Evolutionary conservation across 1,139 yeast genomes (phyloP).

Genomic region (Geotrichum aggregatum): DNA sequence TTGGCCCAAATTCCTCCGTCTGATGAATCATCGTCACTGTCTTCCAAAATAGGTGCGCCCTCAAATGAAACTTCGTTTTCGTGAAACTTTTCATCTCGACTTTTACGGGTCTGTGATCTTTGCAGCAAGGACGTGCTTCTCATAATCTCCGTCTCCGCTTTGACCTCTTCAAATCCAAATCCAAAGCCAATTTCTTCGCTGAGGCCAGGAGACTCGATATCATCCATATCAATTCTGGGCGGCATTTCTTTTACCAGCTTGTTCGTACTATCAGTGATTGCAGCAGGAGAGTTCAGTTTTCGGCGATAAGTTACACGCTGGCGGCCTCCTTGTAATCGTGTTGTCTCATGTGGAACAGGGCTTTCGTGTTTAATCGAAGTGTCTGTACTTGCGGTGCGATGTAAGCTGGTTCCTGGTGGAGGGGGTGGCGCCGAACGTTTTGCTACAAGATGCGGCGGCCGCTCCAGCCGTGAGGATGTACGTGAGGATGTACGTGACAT

Average conservation of each 20-base stretch:
- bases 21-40: constrained; percentile 42
- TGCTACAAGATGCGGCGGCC: constrained; percentile 47
- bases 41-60: constrained; percentile 57
- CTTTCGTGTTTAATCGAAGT: too few relatives aligned
- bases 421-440: constrained; percentile 65
- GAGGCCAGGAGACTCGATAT: constrained; percentile 19
- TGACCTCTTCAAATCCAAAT: background rate
- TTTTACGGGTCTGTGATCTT: constrained; percentile 15
- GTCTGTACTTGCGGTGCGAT: background rate
- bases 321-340: background rate
- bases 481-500: background rate
- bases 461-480: background rate
- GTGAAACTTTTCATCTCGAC: constrained; percentile 25
- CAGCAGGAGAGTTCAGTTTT: background rate
- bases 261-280: background rate
- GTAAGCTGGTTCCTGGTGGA: background rate
- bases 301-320: background rate
- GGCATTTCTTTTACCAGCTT: background rate
- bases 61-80: constrained; percentile 70
- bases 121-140: background rate
- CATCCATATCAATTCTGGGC: constrained; percentile 20
- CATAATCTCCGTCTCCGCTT: background rate
- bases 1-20: constrained; percentile 65
- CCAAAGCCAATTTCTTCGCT: constrained; percentile 18
- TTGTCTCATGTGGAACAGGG: too few relatives aligned